These are phyloP conservation scores for Acer yangbiense DNA, from an alignment of 345 rosid genomes.

Conservation along the genomic window DNA sequence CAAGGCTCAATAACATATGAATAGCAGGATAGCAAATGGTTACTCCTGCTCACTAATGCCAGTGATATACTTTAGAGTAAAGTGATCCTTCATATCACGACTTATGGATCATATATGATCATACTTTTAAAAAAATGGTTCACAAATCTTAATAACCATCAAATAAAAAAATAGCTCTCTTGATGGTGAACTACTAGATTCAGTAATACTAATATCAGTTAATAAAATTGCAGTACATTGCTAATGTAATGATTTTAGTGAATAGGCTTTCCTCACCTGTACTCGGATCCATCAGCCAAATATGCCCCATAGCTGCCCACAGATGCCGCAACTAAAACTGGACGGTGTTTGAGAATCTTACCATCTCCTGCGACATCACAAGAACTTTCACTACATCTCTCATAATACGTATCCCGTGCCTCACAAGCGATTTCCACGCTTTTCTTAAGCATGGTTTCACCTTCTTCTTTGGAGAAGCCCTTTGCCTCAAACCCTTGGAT, in stretches of 20 bases:
- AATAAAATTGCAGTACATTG: neutral
- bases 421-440: constrained; percentile 73
- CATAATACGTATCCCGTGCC: constrained; percentile 55
- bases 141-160: neutral
- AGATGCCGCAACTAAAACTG: constrained; percentile 76
- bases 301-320: constrained; percentile 89
- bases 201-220: neutral
- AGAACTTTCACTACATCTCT: constrained; percentile 43
- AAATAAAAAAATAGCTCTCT: neutral
- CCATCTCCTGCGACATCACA: constrained; percentile 25
- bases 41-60: neutral
- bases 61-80: neutral
- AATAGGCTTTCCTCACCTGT: constrained; percentile 48
- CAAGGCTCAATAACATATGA: neutral
- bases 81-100: neutral
- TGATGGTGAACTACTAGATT: constrained; percentile 3
- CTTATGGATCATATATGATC: constrained; percentile 1
- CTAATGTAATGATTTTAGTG: neutral
- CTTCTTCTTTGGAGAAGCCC: constrained; percentile 56
- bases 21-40: neutral
- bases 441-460: constrained; percentile 64
- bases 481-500: constrained; percentile 79
- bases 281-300: constrained; percentile 89
- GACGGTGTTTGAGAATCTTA: constrained; percentile 47
- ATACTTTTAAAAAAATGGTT: neutral